Evolutionary conservation across 805 yeast species (phyloP).

Genomic region (Suhomyces xylopsoci): DNA sequence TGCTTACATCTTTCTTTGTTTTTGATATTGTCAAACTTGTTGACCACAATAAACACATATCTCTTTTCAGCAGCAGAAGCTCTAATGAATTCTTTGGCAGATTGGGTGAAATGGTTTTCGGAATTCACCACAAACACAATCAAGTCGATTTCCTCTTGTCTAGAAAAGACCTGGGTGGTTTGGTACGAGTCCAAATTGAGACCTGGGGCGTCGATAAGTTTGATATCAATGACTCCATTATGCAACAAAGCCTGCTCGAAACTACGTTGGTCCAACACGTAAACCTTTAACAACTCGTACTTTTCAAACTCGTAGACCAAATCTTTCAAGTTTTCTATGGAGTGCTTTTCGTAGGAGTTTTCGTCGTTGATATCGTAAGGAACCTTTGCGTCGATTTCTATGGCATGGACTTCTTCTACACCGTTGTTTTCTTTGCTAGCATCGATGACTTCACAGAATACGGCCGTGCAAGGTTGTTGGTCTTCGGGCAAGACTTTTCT

Average conservation of each 20-base stretch:
- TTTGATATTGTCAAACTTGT: constrained; percentile 81
- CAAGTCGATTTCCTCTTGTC: constrained; percentile 95
- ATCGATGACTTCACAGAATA: constrained; percentile 91
- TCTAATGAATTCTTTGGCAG: constrained; percentile 90
- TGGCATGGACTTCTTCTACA: constrained; percentile 91
- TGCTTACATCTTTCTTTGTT: constrained; percentile 77
- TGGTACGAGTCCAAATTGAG: constrained; percentile 88
- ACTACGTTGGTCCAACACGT: constrained; percentile 72
- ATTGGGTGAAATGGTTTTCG: constrained; percentile 90
- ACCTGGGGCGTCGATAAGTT: constrained; percentile 96
- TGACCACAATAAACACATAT: constrained; percentile 89
- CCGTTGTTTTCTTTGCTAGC: constrained; percentile 65
- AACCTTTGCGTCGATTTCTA: constrained; percentile 49
- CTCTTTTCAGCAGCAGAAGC: constrained; percentile 90
- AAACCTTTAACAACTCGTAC: constrained; percentile 73
- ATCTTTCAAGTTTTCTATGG: constrained; percentile 56
- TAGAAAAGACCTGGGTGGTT: constrained; percentile 90
- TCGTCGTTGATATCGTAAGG: constrained; percentile 54
- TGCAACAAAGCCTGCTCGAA: constrained; percentile 66
- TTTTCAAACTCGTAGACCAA: constrained; percentile 72
- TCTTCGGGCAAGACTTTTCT: constrained; percentile 85
- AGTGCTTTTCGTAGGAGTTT: constrained; percentile 57
- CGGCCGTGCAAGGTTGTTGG: constrained; percentile 96
- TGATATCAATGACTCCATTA: constrained; percentile 90
- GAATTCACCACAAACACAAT: constrained; percentile 96